These are phyloP conservation scores for Puccinia coronata DNA, from an alignment of 1,284 basidiomycete genomes.

Conservation along the genomic window DNA sequence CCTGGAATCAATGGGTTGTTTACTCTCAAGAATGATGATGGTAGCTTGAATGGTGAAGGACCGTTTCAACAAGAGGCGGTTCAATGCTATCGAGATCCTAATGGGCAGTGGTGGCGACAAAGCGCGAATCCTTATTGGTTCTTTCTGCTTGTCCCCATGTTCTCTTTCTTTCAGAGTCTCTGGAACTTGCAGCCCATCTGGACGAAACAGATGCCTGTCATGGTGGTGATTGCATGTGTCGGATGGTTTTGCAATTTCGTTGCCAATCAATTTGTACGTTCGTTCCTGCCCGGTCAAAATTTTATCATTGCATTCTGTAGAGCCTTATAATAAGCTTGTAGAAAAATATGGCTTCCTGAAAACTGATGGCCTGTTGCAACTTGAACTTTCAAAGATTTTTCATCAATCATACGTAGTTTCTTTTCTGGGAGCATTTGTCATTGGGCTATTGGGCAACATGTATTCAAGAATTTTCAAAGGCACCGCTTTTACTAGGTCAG, in stretches of 20 bases:
- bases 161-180: conserved; percentile 72
- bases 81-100: conserved; percentile 69
- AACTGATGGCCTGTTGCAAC: conserved; percentile 65
- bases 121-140: conserved; percentile 74
- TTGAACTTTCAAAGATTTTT: conserved; percentile 75
- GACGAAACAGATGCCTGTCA: conserved; percentile 72
- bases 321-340: no score
- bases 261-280: conserved; percentile 52
- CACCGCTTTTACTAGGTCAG: conserved; percentile 85
- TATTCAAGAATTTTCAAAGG: conserved; percentile 84
- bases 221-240: conserved; percentile 79
- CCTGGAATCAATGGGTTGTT: conserved; percentile 70
- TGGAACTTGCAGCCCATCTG: conserved; percentile 74
- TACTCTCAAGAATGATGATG: conserved; percentile 68
- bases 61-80: conserved; percentile 56
- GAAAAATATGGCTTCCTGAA: no score
- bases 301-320: no score
- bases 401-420: conserved; percentile 79
- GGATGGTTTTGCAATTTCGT: conserved; percentile 66
- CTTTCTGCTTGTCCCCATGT: conserved; percentile 77
- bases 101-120: conserved; percentile 74
- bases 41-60: conserved; percentile 52
- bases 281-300: not conserved
- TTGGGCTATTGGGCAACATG: conserved; percentile 76
- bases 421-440: conserved; percentile 79